phyloP scores from a whole-genome alignment of 2,329 filamentous ascomycete genomes.

The Gyromitra esculenta region DNA sequence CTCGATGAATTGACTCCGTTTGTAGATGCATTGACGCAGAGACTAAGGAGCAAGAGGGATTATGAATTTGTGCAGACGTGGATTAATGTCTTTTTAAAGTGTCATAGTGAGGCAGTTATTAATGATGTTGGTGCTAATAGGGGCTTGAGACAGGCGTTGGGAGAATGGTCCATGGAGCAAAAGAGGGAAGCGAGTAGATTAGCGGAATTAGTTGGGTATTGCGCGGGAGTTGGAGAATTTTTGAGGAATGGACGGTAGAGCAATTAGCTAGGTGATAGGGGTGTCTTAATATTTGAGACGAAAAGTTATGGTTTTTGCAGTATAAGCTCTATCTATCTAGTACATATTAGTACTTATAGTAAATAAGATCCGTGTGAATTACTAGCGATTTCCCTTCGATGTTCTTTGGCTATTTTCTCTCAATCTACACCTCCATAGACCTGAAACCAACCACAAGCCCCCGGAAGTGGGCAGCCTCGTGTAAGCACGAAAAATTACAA shows the following conservation, averaged over 20 bases:
- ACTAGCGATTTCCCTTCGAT: not conserved
- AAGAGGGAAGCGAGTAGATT: slow-evolving; percentile 76
- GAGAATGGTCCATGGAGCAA: slow-evolving; percentile 66
- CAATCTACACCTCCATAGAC: not conserved
- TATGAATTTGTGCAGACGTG: slow-evolving; percentile 96
- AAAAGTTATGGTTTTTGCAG: slow-evolving; percentile 22
- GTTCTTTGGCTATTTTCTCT: not conserved
- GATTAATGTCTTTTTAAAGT: slow-evolving; percentile 91
- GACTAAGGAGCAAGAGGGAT: slow-evolving; percentile 75
- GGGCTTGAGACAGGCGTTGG: slow-evolving; percentile 47
- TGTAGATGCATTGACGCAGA: slow-evolving; percentile 78
- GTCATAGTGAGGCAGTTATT: slow-evolving; percentile 74
- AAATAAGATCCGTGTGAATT: slow-evolving; percentile 2
- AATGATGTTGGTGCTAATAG: slow-evolving; percentile 55
- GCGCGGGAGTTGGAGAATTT: slow-evolving; percentile 84
- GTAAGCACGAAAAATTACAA: too few relatives aligned
- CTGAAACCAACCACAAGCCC: too few relatives aligned
- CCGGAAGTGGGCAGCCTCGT: too few relatives aligned
- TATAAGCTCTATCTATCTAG: slow-evolving; percentile 10
- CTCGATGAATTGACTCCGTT: slow-evolving; percentile 78
- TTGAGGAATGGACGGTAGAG: slow-evolving; percentile 68
- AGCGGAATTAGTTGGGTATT: slow-evolving; percentile 83
- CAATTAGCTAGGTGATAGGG: not conserved
- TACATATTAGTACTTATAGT: slow-evolving; percentile 2
- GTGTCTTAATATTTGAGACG: slow-evolving; percentile 25